Base-by-base conservation (phyloP, 1,284 basidiomycete genomes). In the Puccinia horiana region DNA sequence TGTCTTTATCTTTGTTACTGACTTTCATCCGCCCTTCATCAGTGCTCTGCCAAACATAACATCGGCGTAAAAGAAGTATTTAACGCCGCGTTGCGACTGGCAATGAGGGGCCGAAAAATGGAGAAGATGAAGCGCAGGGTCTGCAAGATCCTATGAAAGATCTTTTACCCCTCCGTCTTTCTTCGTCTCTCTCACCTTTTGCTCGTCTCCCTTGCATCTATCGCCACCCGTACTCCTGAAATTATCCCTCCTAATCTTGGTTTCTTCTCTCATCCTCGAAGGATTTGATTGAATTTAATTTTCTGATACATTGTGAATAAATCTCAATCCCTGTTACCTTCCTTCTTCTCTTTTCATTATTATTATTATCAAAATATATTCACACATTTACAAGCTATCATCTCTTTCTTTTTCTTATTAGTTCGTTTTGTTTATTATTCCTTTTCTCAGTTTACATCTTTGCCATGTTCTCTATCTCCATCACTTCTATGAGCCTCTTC, bases 1-100 rank as follows among this genome's bases (percentile, higher is more conserved):
- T 32, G 23, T n/a, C 29, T 8, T 70, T 8, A 44, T 47, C 47
- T n/a, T 54, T 14, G 0, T 54, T 32, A 56, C 44, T 47, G 23
- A 14, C 44, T 37, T 26, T 26, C 29, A 32, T 67, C 16, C 49
- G 16, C 0, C 18, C 32, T 58, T 29, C 18, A 16, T 32, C 4
- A 99, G 88, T 99, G 96, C 88, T 94, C 93, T 29, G 94, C 96
- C 69, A 96, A 97, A 89, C 92, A 92, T 32, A 93, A 94, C 20
- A 89, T 90, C 40, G 95, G 95, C 56, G 95, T 99, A 44, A 91
- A 93, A 83, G 94, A 96, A 81, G 96, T 99, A 67, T 99, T 99
- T 87, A 91, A 93, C 83, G 90, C 93, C 12, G 96, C 96, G 6
- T 88, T 98, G 78, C 91, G 91, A 86, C 94, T 96, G 89, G 94